Conservation (phyloP, 371 early-diverging fungal species). For the Lichtheimia ornata region DNA sequence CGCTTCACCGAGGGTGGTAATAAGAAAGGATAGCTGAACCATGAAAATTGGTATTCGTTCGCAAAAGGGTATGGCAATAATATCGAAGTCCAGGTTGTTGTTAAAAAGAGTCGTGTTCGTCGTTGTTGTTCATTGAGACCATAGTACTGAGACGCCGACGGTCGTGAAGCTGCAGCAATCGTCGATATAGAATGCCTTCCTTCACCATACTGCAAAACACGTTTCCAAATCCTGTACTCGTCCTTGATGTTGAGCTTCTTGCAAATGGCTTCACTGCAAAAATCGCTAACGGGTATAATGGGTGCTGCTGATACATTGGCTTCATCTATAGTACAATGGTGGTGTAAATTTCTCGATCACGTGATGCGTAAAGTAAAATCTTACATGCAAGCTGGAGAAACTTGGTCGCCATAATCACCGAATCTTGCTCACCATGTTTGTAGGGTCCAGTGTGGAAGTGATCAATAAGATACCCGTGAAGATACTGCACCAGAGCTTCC, state of each 20-base stretch:
- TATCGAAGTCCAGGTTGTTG: constrained; percentile 30
- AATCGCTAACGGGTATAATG: constrained; percentile 53
- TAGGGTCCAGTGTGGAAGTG: constrained; percentile 57
- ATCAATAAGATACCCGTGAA: constrained; percentile 37
- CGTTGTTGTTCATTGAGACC: constrained; percentile 37
- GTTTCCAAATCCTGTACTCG: constrained; percentile 75
- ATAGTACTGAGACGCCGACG: constrained; percentile 10
- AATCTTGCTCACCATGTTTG: constrained; percentile 57
- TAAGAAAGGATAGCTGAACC: constrained; percentile 76
- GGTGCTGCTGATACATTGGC: constrained; percentile 19
- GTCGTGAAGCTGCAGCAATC: constrained; percentile 23
- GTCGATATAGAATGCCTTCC: constrained; percentile 36
- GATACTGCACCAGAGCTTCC: constrained; percentile 21
- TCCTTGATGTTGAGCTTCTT: constrained; percentile 77
- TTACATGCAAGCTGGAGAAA: constrained; percentile 61
- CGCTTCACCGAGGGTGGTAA: constrained; percentile 76
- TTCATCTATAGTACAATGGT: constrained; percentile 21
- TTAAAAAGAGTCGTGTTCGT: constrained; percentile 38
- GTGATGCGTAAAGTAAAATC: background rate
- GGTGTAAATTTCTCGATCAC: constrained; percentile 6
- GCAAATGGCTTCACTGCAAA: constrained; percentile 62
- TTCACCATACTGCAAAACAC: constrained; percentile 43
- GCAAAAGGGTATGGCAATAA: constrained; percentile 43
- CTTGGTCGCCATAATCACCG: constrained; percentile 63
- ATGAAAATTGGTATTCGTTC: constrained; percentile 63